Evolutionary conservation across 768 basidiomycete genomes (phyloP).

Genomic region (Termitomyces sp.): DNA sequence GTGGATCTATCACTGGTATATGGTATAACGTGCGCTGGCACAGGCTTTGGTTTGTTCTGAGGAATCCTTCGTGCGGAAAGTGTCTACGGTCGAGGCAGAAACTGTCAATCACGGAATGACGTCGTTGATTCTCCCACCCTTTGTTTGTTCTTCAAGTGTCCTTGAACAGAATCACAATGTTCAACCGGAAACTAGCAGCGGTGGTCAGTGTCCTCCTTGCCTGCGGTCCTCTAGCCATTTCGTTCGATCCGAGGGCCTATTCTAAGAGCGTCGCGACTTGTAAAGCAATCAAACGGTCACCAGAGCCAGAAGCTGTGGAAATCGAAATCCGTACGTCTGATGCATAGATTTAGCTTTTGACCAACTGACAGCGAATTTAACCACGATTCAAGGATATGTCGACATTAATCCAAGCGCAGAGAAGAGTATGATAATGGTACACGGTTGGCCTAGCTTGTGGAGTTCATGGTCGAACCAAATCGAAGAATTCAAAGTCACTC

Average conservation of each 20-base stretch:
- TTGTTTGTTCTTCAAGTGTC: not conserved
- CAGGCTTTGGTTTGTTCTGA: not conserved
- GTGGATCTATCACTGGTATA: no score
- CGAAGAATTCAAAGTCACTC: slow-evolving; percentile 51
- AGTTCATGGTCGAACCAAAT: slow-evolving; percentile 73
- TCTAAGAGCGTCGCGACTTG: slow-evolving; percentile 30
- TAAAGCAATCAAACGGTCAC: slow-evolving; percentile 33
- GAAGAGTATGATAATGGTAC: slow-evolving; percentile 59
- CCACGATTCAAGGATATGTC: slow-evolving; percentile 44
- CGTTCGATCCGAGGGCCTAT: slow-evolving; percentile 37
- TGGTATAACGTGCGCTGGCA: not conserved
- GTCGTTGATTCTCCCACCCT: not conserved
- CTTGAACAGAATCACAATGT: not conserved
- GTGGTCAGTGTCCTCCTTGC: not conserved
- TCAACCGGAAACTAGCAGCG: not conserved
- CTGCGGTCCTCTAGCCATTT: not conserved
- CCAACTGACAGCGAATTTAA: not conserved
- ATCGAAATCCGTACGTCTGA: slow-evolving; percentile 40
- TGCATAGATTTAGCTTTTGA: not conserved
- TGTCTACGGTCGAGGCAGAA: no score
- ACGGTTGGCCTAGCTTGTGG: slow-evolving; percentile 80
- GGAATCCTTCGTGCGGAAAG: not conserved
- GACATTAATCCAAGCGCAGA: slow-evolving; percentile 53
- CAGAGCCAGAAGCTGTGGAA: slow-evolving; percentile 25
- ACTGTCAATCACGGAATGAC: not conserved